These are phyloP conservation scores for Penicillium daleae DNA, from an alignment of 495 filamentous ascomycete genomes.

Conservation along the genomic window DNA sequence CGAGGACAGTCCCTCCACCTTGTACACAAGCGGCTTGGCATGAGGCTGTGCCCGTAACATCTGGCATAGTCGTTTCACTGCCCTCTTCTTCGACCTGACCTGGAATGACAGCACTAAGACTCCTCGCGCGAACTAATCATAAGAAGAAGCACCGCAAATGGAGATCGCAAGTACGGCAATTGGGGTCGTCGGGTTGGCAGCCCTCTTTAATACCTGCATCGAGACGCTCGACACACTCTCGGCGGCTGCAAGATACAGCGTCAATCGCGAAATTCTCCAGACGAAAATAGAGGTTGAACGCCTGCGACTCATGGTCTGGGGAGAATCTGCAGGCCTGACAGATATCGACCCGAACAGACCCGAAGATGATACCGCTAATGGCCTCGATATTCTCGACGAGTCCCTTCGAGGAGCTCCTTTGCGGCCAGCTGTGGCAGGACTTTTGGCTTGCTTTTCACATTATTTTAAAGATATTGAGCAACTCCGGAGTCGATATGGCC, in stretches of 20 bases:
- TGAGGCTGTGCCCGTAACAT: neutral
- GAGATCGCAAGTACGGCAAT: slow-evolving; percentile 18
- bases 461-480: slow-evolving; percentile 2
- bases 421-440: neutral
- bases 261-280: slow-evolving; percentile 5
- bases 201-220: slow-evolving; percentile 7
- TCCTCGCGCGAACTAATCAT: neutral
- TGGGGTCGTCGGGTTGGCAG: slow-evolving; percentile 15
- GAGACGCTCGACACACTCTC: slow-evolving; percentile 5
- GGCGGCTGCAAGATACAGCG: slow-evolving; percentile 3
- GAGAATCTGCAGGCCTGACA: slow-evolving; percentile 5
- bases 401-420: neutral
- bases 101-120: too few species aligned
- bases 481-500: neutral
- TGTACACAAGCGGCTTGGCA: neutral
- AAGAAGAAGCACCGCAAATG: neutral
- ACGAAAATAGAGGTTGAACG: slow-evolving; percentile 11
- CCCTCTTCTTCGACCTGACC: neutral
- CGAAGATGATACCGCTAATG: neutral
- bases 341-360: neutral
- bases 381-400: neutral
- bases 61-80: neutral
- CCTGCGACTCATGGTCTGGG: slow-evolving; percentile 7
- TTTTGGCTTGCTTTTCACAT: neutral
- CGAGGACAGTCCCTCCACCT: neutral